phyloP scores from a whole-genome alignment of 2,329 filamentous ascomycete genomes.

The Ramichloridium luteum region DNA sequence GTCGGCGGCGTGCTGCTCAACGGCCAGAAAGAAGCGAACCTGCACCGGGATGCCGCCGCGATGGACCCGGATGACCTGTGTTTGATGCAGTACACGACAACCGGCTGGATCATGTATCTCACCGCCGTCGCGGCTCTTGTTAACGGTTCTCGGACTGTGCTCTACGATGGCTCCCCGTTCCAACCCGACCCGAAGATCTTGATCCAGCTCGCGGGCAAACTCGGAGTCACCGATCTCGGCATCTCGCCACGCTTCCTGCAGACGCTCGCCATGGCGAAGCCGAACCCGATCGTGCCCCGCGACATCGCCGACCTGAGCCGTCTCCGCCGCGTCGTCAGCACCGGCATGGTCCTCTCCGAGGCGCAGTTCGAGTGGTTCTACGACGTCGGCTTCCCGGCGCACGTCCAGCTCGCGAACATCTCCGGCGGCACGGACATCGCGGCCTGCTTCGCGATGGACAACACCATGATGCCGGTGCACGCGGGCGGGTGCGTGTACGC shows the following conservation, averaged over 20 bases:
- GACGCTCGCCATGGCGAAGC: constrained; percentile 53
- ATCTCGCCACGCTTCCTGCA: constrained; percentile 66
- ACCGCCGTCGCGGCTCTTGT: constrained; percentile 46
- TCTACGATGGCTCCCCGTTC: constrained; percentile 81
- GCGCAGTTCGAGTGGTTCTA: constrained; percentile 72
- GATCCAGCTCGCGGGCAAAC: constrained; percentile 48
- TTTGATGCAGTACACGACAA: constrained; percentile 50
- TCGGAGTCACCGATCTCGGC: constrained; percentile 60
- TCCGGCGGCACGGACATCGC: constrained; percentile 69
- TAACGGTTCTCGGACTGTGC: constrained; percentile 47
- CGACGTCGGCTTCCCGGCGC: constrained; percentile 54
- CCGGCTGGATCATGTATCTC: constrained; percentile 85
- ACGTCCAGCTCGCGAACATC: constrained; percentile 59
- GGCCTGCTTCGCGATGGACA: constrained; percentile 51
- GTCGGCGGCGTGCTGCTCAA: constrained; percentile 53
- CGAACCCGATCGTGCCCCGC: constrained; percentile 42
- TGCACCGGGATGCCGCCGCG: constrained; percentile 39
- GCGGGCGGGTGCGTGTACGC: constrained; percentile 45
- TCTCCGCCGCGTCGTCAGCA: constrained; percentile 53
- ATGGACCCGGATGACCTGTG: constrained; percentile 22
- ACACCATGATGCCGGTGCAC: constrained; percentile 56
- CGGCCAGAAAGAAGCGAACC: constrained; percentile 45
- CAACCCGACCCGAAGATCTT: constrained; percentile 53
- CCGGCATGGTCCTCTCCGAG: constrained; percentile 71
- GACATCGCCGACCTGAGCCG: constrained; percentile 50